Evolutionary conservation across 2,329 filamentous ascomycete genomes (phyloP).

Genomic region (Ophiostoma tasmaniense): DNA sequence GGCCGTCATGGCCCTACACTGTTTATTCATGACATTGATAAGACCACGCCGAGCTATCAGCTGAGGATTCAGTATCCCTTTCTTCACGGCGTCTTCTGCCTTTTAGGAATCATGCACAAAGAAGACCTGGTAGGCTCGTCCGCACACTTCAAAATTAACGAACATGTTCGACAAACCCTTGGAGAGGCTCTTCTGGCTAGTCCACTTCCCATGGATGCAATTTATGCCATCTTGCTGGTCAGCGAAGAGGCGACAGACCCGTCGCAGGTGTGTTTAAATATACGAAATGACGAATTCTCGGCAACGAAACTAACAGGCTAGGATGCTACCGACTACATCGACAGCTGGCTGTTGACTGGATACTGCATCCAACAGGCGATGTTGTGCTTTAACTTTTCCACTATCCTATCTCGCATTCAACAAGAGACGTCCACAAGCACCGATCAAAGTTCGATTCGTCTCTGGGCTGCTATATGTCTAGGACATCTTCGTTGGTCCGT

Average conservation of each 20-base stretch:
- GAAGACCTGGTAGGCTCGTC: background rate
- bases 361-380: slow-evolving; percentile 7
- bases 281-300: background rate
- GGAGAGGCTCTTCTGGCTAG: slow-evolving; percentile 3
- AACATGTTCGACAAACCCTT: slow-evolving; percentile 3
- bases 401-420: background rate
- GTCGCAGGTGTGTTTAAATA: background rate
- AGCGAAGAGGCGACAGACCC: slow-evolving; percentile 6
- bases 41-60: background rate
- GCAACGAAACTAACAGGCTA: background rate
- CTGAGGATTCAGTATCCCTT: slow-evolving; percentile 1
- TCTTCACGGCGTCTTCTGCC: background rate
- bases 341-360: slow-evolving; percentile 2
- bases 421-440: background rate
- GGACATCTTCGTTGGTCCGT: slow-evolving; percentile 8
- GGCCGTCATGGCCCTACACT: background rate
- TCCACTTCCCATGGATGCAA: background rate
- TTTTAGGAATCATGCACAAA: slow-evolving; percentile 4
- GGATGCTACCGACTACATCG: slow-evolving; percentile 8
- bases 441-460: background rate
- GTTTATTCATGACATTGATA: background rate
- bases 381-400: slow-evolving; percentile 6
- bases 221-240: slow-evolving; percentile 2
- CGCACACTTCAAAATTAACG: slow-evolving; percentile 3
- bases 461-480: slow-evolving; percentile 7